These are phyloP conservation scores for Tetradesmus lagerheimii DNA, from an alignment of 139 green algal genomes.

Conservation along the genomic window DNA sequence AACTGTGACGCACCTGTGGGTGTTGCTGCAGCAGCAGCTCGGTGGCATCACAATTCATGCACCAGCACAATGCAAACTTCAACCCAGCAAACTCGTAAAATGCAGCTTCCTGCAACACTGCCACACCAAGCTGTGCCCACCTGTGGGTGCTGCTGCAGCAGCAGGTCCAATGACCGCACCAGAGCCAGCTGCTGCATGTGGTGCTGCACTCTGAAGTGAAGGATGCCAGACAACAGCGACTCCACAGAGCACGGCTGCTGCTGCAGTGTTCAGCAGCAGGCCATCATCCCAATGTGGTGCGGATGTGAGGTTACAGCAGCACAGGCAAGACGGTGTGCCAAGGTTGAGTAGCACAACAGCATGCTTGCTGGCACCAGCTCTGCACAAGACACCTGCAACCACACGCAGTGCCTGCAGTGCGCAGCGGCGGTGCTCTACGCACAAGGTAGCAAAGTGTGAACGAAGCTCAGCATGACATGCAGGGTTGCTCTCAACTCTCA, in stretches of 20 bases:
- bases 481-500: neutral
- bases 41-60: no score
- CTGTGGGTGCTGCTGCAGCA: slow-evolving; percentile 67
- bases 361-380: no score
- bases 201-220: slow-evolving; percentile 85
- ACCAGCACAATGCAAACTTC: no score
- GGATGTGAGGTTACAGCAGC: neutral
- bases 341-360: neutral
- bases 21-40: slow-evolving; percentile 6
- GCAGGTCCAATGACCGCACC: slow-evolving; percentile 66
- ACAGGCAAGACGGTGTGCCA: neutral
- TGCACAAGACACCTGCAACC: no score
- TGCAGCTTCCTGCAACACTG: no score
- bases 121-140: slow-evolving; percentile 26
- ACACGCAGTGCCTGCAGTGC: no score
- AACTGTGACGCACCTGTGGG: neutral
- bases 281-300: neutral
- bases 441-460: neutral
- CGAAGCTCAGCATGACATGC: neutral
- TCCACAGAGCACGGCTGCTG: slow-evolving; percentile 57
- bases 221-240: slow-evolving; percentile 75
- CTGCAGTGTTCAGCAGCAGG: neutral
- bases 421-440: no score
- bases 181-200: slow-evolving; percentile 82
- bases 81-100: no score